Evolutionary conservation across 352 stramenopile genomes (phyloP).

Genomic region (Phytophthora uliginosa): DNA sequence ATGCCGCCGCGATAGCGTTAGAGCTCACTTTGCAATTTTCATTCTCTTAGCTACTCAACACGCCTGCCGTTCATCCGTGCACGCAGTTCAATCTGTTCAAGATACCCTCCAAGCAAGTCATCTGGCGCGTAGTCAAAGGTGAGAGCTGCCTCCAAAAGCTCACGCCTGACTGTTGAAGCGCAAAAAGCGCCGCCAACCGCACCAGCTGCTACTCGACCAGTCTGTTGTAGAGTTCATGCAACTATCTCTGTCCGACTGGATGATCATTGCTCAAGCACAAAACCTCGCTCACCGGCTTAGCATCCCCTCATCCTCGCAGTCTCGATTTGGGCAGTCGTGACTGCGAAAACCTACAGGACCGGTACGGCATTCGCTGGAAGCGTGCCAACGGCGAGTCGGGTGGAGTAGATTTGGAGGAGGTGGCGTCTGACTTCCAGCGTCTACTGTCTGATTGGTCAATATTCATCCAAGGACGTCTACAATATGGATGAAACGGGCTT

Average conservation of each 20-base stretch:
- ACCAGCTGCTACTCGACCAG: no score
- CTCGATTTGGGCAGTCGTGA: conserved; percentile 2
- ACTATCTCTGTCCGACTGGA: no score
- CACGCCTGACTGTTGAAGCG: not conserved
- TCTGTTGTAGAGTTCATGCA: no score
- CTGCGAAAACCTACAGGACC: not conserved
- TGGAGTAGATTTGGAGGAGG: not conserved
- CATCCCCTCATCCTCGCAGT: not conserved
- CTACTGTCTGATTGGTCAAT: conserved; percentile 1
- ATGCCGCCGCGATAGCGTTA: no score
- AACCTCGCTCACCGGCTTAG: not conserved
- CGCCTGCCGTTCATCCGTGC: no score
- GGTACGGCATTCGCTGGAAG: conserved; percentile 7
- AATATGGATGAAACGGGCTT: not conserved
- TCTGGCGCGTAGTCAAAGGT: not conserved
- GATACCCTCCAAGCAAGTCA: conserved; percentile 8
- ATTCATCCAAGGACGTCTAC: conserved; percentile 3
- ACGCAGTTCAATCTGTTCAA: conserved; percentile 7
- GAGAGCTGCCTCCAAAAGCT: not conserved
- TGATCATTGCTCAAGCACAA: not conserved
- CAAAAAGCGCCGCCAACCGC: no score
- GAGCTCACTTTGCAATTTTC: no score
- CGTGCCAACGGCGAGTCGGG: conserved; percentile 6
- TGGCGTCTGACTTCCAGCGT: not conserved
- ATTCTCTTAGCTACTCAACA: no score